Base-by-base conservation (phyloP, 1,139 yeast species). In the Yamadazyma songkhlaensis region DNA sequence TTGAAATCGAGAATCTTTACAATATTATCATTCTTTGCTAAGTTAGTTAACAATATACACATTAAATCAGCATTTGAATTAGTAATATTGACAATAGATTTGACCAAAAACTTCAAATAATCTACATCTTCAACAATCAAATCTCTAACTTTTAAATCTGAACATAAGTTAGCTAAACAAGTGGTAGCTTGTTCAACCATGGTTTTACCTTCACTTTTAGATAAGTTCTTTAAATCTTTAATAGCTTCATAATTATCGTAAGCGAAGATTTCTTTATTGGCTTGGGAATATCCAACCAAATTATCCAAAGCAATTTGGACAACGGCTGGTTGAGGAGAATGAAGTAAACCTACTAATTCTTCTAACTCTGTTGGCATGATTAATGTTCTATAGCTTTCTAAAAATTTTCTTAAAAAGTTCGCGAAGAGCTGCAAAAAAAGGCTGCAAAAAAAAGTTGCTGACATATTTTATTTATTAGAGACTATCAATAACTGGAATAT, bases 281-380 rank as follows among this genome's bases (percentile, higher is more conserved):
- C 69, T 39, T 80, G 79, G 7, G 96, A 85, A 57, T 74, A 87
- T 1, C 94, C 95, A 10, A 88, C 90, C 37, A 90, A 62, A 55
- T 88, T 81, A 50, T 86, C 94, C 38, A 90, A 67, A 0, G 97
- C 97, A 40, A 90, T 81, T 49, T 83, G 89, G 40, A 85, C 80
- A 23, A 89, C 88, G 7, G 87, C 85, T 3, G 87, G 83, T 53
- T 86, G 90, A 2, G 85, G 84, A 7, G 90, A 79, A 57, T 87
- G 96, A 44, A 92, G 71, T 59, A 92, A 90, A 35, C 74, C 79
- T 14, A 90, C 96, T 34, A 89, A 67, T 55, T 81, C 84, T 60
- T 78, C 84, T 40, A 79, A 57, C 56, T 79, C 81, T 5, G 78
- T 63, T 20, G 84, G 80, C 84, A 79, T 79, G 6, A 6, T n/a